Evolutionary conservation across 164 flowering plant species (phyloP), one percentile per base, ranked within the genome.

Genomic region (Nelumbo lutea): DNA sequence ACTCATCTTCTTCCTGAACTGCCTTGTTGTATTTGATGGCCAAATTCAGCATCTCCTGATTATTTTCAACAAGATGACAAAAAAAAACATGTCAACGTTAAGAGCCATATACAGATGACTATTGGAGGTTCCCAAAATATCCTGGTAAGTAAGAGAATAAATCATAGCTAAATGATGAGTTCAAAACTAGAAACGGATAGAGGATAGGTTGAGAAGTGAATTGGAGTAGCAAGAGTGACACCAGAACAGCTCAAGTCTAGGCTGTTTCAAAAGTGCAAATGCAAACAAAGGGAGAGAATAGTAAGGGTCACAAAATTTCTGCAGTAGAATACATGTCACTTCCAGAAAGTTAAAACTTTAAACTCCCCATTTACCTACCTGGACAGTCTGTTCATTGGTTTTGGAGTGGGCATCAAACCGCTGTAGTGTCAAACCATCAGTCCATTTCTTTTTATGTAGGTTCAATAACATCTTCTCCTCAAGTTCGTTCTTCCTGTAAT

Each of bases 391-490:
- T 67, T 77, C 80, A 60, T 77, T 77, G 40, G 80, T 77, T 70
- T 77, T 77, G 39, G 80, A 78, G 66, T 78, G 80, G 44, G 73
- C 11, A 52, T 78, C 78, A 52, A 78, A 78, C 3, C 55, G 64
- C 65, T 75, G 80, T 6, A 75, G 57, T 1, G 76, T 72, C 78
- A 78, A 72, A 42, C 98, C 98, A 83, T 94, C 98, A 6, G 98
- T 90, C 98, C 98, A 94, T 75, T 94, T 94, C 83, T 94, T 94
- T 88, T 94, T 93, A 79, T 91, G 97, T 55, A 93, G 87, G 73
- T 93, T 93, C 61, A 93, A 81, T 50, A 78, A 38, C 80, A 78
- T 78, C 47, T 78, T 78, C 41, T 78, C 80, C 67, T 78, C 80
- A 48, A 93, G 94, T 74, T 94, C 97, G 79, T 94, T 94, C 85